A percentile compares a stretch with the other conserved stretches of the same genome.
These are phyloP conservation scores for Endotrypanum monterogeii DNA, from an alignment of 208 protist species.

Conservation along the genomic window DNA sequence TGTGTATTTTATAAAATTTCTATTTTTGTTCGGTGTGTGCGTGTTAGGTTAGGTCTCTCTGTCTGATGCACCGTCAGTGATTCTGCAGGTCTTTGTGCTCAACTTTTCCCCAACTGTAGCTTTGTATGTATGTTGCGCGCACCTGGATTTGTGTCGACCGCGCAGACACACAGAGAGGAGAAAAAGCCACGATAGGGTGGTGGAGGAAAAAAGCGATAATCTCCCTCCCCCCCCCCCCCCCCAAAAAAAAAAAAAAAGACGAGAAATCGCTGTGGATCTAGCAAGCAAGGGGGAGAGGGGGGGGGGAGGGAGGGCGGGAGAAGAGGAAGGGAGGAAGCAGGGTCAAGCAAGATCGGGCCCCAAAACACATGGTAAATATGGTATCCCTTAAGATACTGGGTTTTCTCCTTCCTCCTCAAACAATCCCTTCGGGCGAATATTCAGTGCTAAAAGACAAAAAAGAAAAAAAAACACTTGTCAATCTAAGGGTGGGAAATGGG, in stretches of 20 bases:
- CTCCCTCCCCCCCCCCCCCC: too few relatives aligned
- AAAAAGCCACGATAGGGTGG: neutral
- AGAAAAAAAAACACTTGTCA: neutral
- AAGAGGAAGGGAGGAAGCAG: neutral
- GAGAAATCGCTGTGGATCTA: neutral
- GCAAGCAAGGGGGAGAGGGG: neutral
- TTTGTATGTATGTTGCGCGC: conserved; percentile 2
- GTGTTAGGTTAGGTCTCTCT: neutral
- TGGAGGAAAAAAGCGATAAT: neutral
- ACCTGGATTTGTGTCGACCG: neutral
- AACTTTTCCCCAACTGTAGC: neutral
- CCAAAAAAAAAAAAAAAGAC: neutral
- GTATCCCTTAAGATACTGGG: too few relatives aligned
- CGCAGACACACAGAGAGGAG: neutral
- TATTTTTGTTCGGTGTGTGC: neutral
- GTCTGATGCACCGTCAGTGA: neutral
- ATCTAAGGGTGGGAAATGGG: neutral
- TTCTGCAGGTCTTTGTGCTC: neutral
- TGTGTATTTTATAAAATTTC: neutral
- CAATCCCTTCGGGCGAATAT: neutral
- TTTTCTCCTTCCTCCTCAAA: neutral
- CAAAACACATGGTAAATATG: neutral
- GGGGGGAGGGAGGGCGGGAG: neutral
- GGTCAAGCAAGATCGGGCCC: neutral
- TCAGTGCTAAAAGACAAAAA: neutral